Evolutionary conservation across 2,329 filamentous ascomycete species (phyloP), one percentile per base, ranked within the genome.

Genomic region (Lasiodiplodia hormozganensis): DNA sequence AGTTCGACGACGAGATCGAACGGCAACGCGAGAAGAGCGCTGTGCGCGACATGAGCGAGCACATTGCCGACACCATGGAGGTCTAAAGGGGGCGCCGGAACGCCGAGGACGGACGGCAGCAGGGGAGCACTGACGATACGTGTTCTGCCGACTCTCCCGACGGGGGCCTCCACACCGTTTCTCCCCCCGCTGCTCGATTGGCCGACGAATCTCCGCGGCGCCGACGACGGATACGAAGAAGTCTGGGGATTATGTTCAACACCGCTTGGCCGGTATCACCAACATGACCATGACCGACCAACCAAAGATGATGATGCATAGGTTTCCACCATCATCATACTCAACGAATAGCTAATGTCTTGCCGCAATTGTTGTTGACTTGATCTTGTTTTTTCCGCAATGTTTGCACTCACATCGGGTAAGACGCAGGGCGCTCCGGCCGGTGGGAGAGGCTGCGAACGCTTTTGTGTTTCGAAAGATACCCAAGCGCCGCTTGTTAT

Each of bases 11-110:
- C 67, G 80, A 83, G 52, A 76, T 79, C 43, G 81, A 82, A 62
- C 77, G 51, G 36, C 62, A 67, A 54, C 51, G 54, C 14, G 54
- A 67, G 31, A 49, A 58, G 53, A 82, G 82, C 51, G 80, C 77
- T 25, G 81, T 85, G 14, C 79, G 85, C 43, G 83, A 83, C 3
- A 82, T 86, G 81, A 86, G 84, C 70, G 84, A 87, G 74, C 83
- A 86, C 67, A 80, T 86, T 66, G 80, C 82, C 58, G 85, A 86
- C 58, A 79, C 79, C 12, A 85, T 87, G 83, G 85, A 87, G 70
- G 79, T 86, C 60, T 86, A 75, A 78, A 38, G 52, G 53, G 52
- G 25, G 18, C 10, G 43, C 18, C 10, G 10, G 28, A n/a, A 21
- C 38, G 14, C 47, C 36, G 49, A 40, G 21, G 31, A 34, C 21